Percentiles rank a stretch among this genome's conserved stretches.
Evolutionary conservation across 1,139 yeast genomes (phyloP).

Genomic region (Yamadazyma spencermartinsiae): DNA sequence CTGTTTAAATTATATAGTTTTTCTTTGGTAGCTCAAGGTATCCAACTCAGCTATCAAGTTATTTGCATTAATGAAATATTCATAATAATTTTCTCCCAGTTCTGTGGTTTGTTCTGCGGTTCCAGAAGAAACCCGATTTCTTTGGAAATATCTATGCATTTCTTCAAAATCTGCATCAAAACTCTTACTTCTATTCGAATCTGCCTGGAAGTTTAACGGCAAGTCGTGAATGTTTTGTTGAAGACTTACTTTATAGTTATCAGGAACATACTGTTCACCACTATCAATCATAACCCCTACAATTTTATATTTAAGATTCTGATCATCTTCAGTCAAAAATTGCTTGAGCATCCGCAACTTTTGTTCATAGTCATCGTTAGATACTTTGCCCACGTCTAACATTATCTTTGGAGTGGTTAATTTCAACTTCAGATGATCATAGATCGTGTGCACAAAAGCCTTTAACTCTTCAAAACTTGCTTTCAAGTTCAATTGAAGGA

Average conservation of each 20-base stretch:
- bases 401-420: slow-evolving; percentile 24
- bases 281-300: slow-evolving; percentile 42
- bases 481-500: slow-evolving; percentile 26
- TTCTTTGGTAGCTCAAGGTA: slow-evolving; percentile 14
- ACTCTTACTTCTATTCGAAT: slow-evolving; percentile 4
- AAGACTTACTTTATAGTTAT: slow-evolving; percentile 5
- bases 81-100: slow-evolving; percentile 12
- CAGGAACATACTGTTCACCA: slow-evolving; percentile 36
- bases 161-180: slow-evolving; percentile 17
- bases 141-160: slow-evolving; percentile 18
- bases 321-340: slow-evolving; percentile 14
- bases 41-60: slow-evolving; percentile 24
- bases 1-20: slow-evolving; percentile 1
- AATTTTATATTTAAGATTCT: slow-evolving; percentile 16
- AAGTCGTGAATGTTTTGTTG: neutral
- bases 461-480: slow-evolving; percentile 17
- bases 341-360: slow-evolving; percentile 17
- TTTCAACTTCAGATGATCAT: slow-evolving; percentile 19
- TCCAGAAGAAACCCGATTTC: slow-evolving; percentile 14
- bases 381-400: slow-evolving; percentile 32
- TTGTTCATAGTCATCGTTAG: slow-evolving; percentile 17
- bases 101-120: slow-evolving; percentile 13
- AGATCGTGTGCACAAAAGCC: slow-evolving; percentile 19
- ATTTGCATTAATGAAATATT: slow-evolving; percentile 28
- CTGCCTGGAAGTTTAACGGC: neutral